Evolutionary conservation across 2,329 filamentous ascomycete species (phyloP), one percentile per base, ranked within the genome.

Genomic region (Domatiomyces globalis): DNA sequence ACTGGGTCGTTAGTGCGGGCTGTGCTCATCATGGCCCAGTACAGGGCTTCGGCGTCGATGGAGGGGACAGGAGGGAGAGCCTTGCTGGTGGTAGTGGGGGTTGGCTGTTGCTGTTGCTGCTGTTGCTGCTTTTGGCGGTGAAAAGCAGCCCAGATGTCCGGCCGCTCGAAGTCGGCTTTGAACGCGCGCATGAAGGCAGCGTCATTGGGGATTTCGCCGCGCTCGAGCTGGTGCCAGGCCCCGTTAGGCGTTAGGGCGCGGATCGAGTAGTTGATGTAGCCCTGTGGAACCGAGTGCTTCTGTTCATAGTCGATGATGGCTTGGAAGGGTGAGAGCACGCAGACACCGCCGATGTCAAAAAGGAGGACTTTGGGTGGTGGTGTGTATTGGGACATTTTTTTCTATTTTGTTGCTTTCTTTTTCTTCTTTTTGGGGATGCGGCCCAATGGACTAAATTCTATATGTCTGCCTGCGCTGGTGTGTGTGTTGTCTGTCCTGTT

Each of bases 271-370:
- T 96, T 96, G 61, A 96, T 77, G 83, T 88, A 96, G 63, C 89
- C 90, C 2, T 81, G 75, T 0, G 89, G 90, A 48, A 96, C 90
- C 43, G 76, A 75, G 51, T 85, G 74, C 54, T 77, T 72, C 50
- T 82, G 71, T 66, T 96, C 92, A 66, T 95, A 95, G 69, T 94
- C 84, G 51, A 94, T 75, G 61, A 98, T 96, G 1, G 86, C 82
- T 71, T 94, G 87, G 63, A 98, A 89, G 8, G 92, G 92, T 1
- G 88, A 95, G 20, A 84, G 73, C 50, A 95, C 90, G 75, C 87
- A 94, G 60, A 98, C 92, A 56, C 92, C 92, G 42, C 92, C 92
- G 60, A 98, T 92, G 69, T 98, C 92, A 67, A 96, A 96, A 19
- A 98, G 74, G 29, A 94, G 71, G 51, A 86, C 85, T 60, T 85